phyloP scores from a whole-genome alignment of 139 green algal genomes.

The Zygnema cylindricum region DNA sequence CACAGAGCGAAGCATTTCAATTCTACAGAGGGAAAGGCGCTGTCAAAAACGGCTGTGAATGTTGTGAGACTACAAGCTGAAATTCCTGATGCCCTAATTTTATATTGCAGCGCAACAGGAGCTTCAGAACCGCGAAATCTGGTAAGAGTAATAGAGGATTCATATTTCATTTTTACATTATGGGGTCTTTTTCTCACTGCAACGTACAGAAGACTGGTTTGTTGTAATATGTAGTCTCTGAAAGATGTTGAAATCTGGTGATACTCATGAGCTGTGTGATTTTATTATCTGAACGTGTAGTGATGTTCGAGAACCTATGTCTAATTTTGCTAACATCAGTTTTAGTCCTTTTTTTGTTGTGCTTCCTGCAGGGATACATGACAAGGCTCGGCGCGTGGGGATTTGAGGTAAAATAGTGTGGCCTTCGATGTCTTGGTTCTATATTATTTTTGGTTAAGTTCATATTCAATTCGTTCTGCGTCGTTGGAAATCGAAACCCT shows the following conservation, averaged over 20 bases:
- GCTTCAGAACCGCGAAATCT: conserved; percentile 82
- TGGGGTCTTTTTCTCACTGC: too few relatives aligned
- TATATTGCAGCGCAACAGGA: conserved; percentile 88
- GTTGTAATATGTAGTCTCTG: too few relatives aligned
- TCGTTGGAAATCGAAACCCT: too few relatives aligned
- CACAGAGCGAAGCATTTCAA: conserved; percentile 90
- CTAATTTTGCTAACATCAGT: too few relatives aligned
- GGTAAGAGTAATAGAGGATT: conserved; percentile 65
- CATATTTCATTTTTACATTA: conserved; percentile 9
- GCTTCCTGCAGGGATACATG: conserved; percentile 2
- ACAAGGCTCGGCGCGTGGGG: conserved; percentile 60
- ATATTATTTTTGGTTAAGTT: too few relatives aligned
- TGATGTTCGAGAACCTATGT: too few relatives aligned
- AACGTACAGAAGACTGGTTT: too few relatives aligned
- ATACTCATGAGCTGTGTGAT: too few relatives aligned
- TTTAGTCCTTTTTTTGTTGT: not conserved
- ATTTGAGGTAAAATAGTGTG: conserved; percentile 64
- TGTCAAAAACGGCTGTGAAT: conserved; percentile 77
- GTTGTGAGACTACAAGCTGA: conserved; percentile 79
- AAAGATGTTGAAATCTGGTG: too few relatives aligned
- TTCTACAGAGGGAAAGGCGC: conserved; percentile 21
- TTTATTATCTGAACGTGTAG: too few relatives aligned
- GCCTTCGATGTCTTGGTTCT: too few relatives aligned
- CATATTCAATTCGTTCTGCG: too few relatives aligned
- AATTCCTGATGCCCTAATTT: conserved; percentile 73